Evolutionary conservation across 2,329 filamentous ascomycete species (phyloP).

Genomic region (Phoma sp.): DNA sequence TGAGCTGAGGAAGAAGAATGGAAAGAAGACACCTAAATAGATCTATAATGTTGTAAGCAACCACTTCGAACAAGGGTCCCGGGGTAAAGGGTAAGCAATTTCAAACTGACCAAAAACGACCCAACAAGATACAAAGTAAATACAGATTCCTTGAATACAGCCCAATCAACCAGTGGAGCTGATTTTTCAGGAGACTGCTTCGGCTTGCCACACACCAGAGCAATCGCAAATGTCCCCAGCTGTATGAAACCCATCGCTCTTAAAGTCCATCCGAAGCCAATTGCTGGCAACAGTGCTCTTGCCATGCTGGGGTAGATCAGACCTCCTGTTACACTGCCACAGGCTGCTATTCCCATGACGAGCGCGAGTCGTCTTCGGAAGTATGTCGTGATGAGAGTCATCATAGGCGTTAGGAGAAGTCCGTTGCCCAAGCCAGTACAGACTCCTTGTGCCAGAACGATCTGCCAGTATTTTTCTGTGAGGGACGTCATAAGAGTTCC

Average conservation of each 20-base stretch:
- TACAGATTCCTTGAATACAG: no score
- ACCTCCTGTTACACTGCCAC: constrained; percentile 21
- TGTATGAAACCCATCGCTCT: constrained; percentile 57
- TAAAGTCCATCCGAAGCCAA: constrained; percentile 64
- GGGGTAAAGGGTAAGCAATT: no score
- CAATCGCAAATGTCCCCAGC: neutral
- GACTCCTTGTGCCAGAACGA: constrained; percentile 33
- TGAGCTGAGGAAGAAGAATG: no score
- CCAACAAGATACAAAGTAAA: no score
- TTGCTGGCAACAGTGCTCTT: constrained; percentile 6
- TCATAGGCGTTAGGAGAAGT: constrained; percentile 25
- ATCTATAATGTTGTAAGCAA: no score
- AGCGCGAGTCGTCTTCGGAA: constrained; percentile 14
- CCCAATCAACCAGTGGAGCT: no score
- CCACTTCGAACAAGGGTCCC: no score
- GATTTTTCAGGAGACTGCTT: neutral
- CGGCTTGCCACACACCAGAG: neutral
- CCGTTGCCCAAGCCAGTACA: constrained; percentile 36
- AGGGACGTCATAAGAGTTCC: constrained; percentile 58
- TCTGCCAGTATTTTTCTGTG: constrained; percentile 52
- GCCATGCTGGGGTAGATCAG: constrained; percentile 25
- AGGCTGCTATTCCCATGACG: constrained; percentile 23
- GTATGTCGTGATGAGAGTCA: constrained; percentile 42
- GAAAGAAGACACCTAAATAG: no score
- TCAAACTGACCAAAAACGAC: no score